phyloP scores from a whole-genome alignment of 2,329 filamentous ascomycete genomes.

The Aspergillus sp. region DNA sequence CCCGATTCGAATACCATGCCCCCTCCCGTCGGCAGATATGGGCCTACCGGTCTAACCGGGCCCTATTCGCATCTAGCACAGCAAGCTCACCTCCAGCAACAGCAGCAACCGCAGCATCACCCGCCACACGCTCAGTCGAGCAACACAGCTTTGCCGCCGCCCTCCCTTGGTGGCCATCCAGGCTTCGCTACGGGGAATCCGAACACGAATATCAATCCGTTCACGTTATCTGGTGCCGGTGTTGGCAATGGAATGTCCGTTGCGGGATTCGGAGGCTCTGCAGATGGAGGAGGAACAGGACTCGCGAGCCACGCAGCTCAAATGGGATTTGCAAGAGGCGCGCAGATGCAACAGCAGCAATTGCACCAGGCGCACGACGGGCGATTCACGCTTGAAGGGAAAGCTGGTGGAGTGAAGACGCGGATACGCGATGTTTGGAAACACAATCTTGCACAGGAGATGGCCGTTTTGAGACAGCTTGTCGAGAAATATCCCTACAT shows the following conservation, averaged over 20 bases:
- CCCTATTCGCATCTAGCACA: slow-evolving; percentile 61
- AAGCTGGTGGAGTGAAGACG: slow-evolving; percentile 62
- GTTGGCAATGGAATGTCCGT: slow-evolving; percentile 58
- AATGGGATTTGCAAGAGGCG: slow-evolving; percentile 81
- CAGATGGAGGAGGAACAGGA: slow-evolving; percentile 63
- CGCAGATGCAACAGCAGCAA: slow-evolving; percentile 60
- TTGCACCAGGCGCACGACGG: slow-evolving; percentile 51
- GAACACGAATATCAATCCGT: slow-evolving; percentile 68
- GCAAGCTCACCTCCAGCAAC: slow-evolving; percentile 46
- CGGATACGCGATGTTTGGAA: slow-evolving; percentile 97
- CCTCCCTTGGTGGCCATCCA: slow-evolving; percentile 65
- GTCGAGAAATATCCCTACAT: slow-evolving; percentile 93
- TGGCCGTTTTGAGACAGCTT: slow-evolving; percentile 77
- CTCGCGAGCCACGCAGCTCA: slow-evolving; percentile 84
- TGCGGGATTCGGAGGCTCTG: slow-evolving; percentile 56
- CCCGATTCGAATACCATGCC: slow-evolving; percentile 47
- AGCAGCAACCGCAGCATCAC: slow-evolving; percentile 45
- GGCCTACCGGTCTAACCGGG: slow-evolving; percentile 57
- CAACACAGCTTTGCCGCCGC: slow-evolving; percentile 52
- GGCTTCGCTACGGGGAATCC: slow-evolving; percentile 64
- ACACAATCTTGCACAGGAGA: slow-evolving; percentile 86
- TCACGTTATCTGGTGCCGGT: slow-evolving; percentile 52
- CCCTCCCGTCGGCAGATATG: slow-evolving; percentile 59
- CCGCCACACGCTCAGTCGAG: slow-evolving; percentile 44
- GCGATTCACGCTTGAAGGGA: slow-evolving; percentile 55